phyloP scores from a whole-genome alignment of 768 basidiomycete species.

The Termitomyces sp. region DNA sequence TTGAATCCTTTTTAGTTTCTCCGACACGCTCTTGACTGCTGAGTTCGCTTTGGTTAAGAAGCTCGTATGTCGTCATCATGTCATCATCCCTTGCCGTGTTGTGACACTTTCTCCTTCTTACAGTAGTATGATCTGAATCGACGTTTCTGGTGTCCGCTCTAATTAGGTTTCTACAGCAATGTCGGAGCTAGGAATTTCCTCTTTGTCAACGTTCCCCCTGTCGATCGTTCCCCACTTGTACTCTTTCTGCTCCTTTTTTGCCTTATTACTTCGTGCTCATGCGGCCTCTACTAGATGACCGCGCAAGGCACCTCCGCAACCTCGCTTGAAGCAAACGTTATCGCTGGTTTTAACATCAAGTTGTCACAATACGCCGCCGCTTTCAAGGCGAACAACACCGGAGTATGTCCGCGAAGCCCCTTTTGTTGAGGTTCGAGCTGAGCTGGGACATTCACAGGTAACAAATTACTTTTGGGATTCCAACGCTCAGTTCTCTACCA shows the following conservation, averaged over 20 bases:
- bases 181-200: constrained; percentile 54
- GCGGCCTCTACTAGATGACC: constrained; percentile 34
- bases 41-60: constrained; percentile 47
- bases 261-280: background rate
- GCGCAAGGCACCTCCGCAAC: constrained; percentile 32
- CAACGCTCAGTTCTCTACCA: constrained; percentile 39
- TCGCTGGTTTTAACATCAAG: constrained; percentile 46
- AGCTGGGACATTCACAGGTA: constrained; percentile 24
- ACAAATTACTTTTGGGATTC: constrained; percentile 47
- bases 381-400: constrained; percentile 39
- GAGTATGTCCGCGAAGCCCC: constrained; percentile 26
- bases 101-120: background rate
- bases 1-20: constrained; percentile 28
- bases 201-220: constrained; percentile 36
- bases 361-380: constrained; percentile 32
- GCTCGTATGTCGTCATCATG: constrained; percentile 28
- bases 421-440: background rate
- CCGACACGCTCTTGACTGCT: constrained; percentile 38
- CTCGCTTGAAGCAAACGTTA: constrained; percentile 37
- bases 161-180: constrained; percentile 21
- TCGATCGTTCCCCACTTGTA: constrained; percentile 39
- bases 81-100: background rate
- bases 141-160: background rate
- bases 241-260: background rate
- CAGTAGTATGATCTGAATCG: constrained; percentile 22